These are phyloP conservation scores for Penicillium manginii DNA, from an alignment of 495 filamentous ascomycete genomes.

Conservation along the genomic window DNA sequence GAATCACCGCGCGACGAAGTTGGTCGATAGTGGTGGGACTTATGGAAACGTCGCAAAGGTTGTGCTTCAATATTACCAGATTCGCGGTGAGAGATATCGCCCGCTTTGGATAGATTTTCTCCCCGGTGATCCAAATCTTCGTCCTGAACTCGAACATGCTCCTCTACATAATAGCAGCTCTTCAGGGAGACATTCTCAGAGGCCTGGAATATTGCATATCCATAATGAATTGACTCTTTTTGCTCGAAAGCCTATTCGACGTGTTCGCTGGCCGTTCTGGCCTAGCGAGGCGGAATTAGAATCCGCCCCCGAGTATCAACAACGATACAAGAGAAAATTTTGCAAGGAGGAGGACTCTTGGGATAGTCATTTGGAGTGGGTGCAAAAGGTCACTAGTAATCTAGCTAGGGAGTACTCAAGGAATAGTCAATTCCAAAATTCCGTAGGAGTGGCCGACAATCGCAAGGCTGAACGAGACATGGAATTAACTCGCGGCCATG, in stretches of 20 bases:
- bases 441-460: too few species aligned
- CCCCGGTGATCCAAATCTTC: background rate
- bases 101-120: background rate
- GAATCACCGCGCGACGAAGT: background rate
- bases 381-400: too few species aligned
- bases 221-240: background rate
- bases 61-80: background rate
- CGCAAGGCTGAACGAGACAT: too few species aligned
- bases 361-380: too few species aligned
- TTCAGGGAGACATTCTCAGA: background rate
- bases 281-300: background rate
- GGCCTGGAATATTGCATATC: background rate
- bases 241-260: background rate
- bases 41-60: background rate
- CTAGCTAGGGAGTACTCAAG: too few species aligned
- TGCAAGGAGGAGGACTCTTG: too few species aligned
- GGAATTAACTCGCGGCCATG: too few species aligned
- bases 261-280: background rate
- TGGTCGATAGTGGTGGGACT: background rate
- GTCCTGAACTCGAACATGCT: background rate
- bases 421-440: too few species aligned
- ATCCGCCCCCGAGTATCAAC: too few species aligned
- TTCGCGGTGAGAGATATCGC: background rate
- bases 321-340: too few species aligned
- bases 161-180: background rate